phyloP scores from a whole-genome alignment of 2,329 filamentous ascomycete genomes.

The Colletotrichum ledebouriae region DNA sequence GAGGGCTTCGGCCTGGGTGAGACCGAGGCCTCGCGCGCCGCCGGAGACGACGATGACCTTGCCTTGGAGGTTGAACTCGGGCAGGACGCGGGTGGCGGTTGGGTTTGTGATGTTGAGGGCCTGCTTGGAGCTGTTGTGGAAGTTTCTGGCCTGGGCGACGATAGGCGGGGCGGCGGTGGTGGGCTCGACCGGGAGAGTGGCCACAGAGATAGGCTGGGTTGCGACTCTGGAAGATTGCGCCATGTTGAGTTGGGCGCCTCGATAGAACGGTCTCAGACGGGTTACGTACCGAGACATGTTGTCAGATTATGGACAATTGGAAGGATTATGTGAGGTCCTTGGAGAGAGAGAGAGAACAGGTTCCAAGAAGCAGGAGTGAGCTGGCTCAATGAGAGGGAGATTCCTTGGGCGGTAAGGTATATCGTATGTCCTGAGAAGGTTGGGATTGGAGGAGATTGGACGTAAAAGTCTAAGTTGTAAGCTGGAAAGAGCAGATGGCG shows the following conservation, averaged over 20 bases:
- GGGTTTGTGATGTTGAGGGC: constrained; percentile 40
- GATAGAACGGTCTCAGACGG: constrained; percentile 33
- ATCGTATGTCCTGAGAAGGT: neutral
- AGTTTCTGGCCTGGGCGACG: constrained; percentile 25
- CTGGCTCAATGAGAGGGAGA: neutral
- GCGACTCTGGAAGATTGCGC: constrained; percentile 21
- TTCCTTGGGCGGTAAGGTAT: constrained; percentile 4
- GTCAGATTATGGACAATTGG: constrained; percentile 23
- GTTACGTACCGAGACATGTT: constrained; percentile 39
- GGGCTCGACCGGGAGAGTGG: no score
- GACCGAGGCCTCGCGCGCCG: constrained; percentile 80
- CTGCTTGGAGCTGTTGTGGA: constrained; percentile 32
- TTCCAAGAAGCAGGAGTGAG: neutral
- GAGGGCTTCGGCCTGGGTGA: constrained; percentile 83
- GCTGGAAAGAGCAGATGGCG: constrained; percentile 2
- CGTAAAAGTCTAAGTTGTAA: constrained; percentile 3
- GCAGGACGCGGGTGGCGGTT: constrained; percentile 57
- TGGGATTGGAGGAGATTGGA: neutral
- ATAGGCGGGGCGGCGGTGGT: constrained; percentile 8
- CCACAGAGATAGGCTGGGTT: constrained; percentile 12
- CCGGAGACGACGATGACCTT: constrained; percentile 84
- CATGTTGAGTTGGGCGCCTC: constrained; percentile 26
- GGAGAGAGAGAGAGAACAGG: neutral
- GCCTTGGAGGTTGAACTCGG: constrained; percentile 81
- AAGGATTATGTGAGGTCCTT: neutral